Conservation (phyloP, 371 early-diverging fungal genomes). For the Mucor lusitanicus region DNA sequence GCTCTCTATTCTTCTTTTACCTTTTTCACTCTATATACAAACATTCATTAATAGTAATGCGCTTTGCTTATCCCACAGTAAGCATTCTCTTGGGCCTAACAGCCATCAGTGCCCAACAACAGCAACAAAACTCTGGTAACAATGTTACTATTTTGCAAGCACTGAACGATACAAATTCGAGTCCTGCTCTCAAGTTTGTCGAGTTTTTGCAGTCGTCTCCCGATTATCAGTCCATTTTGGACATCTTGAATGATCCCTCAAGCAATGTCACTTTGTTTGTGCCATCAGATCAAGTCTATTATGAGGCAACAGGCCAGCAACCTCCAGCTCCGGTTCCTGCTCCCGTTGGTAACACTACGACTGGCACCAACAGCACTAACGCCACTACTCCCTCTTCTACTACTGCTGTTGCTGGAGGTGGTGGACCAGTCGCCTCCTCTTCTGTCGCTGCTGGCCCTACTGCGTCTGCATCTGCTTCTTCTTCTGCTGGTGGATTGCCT, state of each 20-base stretch:
- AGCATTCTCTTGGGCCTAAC: background rate
- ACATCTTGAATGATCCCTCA: constrained; percentile 23
- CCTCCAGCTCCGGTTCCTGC: background rate
- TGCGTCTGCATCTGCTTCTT: background rate
- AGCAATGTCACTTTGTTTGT: constrained; percentile 36
- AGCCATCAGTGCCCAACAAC: background rate
- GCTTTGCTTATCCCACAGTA: background rate
- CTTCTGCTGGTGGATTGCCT: background rate
- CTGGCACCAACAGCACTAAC: background rate
- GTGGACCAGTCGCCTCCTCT: background rate
- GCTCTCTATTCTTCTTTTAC: background rate
- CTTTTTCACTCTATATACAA: background rate
- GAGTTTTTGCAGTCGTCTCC: constrained; percentile 27
- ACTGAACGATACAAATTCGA: constrained; percentile 31
- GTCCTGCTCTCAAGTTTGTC: constrained; percentile 34
- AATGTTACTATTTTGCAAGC: constrained; percentile 25
- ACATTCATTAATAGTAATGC: background rate
- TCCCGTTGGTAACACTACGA: background rate
- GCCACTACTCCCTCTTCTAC: background rate
- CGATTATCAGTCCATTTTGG: constrained; percentile 28
- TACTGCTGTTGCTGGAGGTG: background rate
- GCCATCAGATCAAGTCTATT: constrained; percentile 28
- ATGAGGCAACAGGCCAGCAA: constrained; percentile 2
- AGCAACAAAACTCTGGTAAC: background rate
- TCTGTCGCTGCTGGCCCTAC: background rate